Evolutionary conservation across 208 protist species (phyloP).

Genomic region (Endotrypanum monterogeii): DNA sequence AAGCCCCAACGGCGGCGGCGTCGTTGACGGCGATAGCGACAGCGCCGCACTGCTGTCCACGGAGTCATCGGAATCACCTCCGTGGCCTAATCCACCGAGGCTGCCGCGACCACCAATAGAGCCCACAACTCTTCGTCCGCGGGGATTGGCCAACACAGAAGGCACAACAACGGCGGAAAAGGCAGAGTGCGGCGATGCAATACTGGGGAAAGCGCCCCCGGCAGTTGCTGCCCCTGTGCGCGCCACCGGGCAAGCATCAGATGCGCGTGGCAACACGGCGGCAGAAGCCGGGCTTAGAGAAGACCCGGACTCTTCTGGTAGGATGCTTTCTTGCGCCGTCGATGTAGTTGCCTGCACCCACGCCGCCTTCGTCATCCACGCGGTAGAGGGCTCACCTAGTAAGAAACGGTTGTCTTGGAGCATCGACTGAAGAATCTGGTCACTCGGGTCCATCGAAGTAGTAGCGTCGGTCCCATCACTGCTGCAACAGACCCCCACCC

Average conservation of each 20-base stretch:
- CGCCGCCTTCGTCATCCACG: conserved; percentile 34
- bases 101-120: background rate
- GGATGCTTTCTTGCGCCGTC: background rate
- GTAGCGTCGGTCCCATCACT: background rate
- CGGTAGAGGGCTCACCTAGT: conserved; percentile 20
- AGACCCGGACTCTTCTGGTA: background rate
- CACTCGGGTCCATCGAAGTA: conserved; percentile 3
- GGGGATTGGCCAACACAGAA: conserved; percentile 3
- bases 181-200: conserved; percentile 1
- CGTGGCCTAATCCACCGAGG: background rate
- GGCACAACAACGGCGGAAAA: conserved; percentile 1
- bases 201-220: background rate
- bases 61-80: conserved; percentile 7
- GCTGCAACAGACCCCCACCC: background rate
- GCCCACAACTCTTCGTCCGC: background rate
- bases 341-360: conserved; percentile 19
- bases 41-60: conserved; percentile 1
- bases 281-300: background rate
- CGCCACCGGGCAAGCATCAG: background rate
- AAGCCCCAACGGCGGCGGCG: conserved; percentile 4
- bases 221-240: background rate
- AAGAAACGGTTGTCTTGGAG: conserved; percentile 28
- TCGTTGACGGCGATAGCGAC: conserved; percentile 5
- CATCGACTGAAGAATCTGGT: conserved; percentile 32
- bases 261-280: background rate